A percentile compares a stretch with the other conserved stretches of the same genome.
Conservation (phyloP, 2,329 filamentous ascomycete species). For the Nigrospora osmanthi region DNA sequence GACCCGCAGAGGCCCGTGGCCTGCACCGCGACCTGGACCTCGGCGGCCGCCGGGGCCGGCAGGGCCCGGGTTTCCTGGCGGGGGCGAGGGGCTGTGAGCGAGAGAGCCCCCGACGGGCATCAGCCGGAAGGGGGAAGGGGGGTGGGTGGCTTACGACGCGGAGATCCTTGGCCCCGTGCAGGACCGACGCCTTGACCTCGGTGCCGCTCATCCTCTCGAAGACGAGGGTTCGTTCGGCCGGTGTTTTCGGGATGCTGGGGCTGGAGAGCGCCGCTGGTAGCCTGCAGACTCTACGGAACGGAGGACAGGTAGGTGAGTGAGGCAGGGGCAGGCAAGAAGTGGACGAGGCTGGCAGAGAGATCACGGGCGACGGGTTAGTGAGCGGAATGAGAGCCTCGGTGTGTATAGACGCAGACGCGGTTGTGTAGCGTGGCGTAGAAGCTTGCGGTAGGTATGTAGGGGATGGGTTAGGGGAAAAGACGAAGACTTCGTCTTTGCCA, state of each 20-base stretch:
- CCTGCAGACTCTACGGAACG: too few species aligned
- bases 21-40: conserved; percentile 54
- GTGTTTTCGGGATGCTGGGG: not conserved
- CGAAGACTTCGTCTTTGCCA: too few species aligned
- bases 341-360: too few species aligned
- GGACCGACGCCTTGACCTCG: conserved; percentile 41
- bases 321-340: too few species aligned
- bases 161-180: conserved; percentile 44
- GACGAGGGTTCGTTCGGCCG: not conserved
- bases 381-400: too few species aligned
- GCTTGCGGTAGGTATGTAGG: too few species aligned
- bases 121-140: not conserved
- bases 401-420: too few species aligned
- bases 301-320: too few species aligned
- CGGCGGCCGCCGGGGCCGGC: conserved; percentile 41
- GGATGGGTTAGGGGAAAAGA: too few species aligned
- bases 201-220: conserved; percentile 9
- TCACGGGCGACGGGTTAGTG: too few species aligned
- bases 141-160: conserved; percentile 34
- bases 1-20: conserved; percentile 61
- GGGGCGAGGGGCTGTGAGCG: not conserved
- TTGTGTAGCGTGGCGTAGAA: too few species aligned
- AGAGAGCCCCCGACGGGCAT: not conserved
- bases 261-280: too few species aligned
- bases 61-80: conserved; percentile 46